These are phyloP conservation scores for Filobasidium wieringae DNA, from an alignment of 768 basidiomycete genomes.

Conservation along the genomic window DNA sequence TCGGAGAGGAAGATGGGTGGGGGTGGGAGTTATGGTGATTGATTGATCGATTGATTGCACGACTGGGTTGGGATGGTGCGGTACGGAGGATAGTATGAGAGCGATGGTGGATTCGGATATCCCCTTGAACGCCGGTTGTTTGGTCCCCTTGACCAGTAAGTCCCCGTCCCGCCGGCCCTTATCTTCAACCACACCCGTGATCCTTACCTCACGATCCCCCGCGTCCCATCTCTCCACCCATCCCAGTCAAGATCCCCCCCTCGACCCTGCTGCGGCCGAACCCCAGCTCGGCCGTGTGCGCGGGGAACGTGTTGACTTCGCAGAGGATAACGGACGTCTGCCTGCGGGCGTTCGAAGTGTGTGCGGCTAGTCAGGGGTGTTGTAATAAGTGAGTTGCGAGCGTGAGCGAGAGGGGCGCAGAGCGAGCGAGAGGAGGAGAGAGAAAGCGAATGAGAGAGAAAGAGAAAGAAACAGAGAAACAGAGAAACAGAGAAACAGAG, in stretches of 20 bases:
- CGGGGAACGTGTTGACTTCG: slow-evolving; percentile 26
- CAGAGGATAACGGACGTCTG: slow-evolving; percentile 33
- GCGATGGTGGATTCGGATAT: slow-evolving; percentile 49
- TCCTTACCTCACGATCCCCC: too few species aligned
- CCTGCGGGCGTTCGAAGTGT: slow-evolving; percentile 26
- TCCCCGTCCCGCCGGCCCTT: neutral
- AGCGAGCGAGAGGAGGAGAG: too few species aligned
- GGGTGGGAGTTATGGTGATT: neutral
- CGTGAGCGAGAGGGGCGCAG: neutral
- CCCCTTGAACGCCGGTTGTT: slow-evolving; percentile 85
- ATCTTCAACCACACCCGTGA: too few species aligned
- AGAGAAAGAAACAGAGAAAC: too few species aligned
- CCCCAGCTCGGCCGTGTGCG: slow-evolving; percentile 21
- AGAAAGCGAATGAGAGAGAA: too few species aligned
- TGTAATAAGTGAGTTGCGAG: slow-evolving; percentile 10
- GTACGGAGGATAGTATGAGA: slow-evolving; percentile 37
- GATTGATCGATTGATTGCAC: neutral
- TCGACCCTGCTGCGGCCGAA: slow-evolving; percentile 22
- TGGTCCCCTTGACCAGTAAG: slow-evolving; percentile 53
- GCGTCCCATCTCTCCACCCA: neutral
- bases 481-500: too few species aligned
- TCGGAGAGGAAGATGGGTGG: slow-evolving; percentile 20
- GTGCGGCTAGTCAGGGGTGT: slow-evolving; percentile 29
- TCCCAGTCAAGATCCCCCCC: slow-evolving; percentile 18
- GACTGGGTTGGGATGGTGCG: neutral